A percentile compares a stretch with the other conserved stretches of the same genome.
Conservation (phyloP, 2,329 filamentous ascomycete genomes). For the Cladosporium sp. region DNA sequence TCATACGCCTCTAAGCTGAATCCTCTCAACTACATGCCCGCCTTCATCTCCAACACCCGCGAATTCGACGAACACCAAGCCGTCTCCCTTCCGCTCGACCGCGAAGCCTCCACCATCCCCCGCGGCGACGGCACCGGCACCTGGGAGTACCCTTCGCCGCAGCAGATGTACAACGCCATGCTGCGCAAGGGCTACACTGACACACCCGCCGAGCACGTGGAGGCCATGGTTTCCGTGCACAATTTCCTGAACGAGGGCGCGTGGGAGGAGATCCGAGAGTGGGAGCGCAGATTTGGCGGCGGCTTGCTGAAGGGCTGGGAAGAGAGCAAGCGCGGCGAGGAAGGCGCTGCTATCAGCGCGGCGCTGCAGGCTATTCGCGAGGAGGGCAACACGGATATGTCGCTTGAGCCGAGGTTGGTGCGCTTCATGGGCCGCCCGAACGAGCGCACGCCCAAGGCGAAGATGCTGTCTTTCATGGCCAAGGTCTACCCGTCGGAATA, state of each 20-base stretch:
- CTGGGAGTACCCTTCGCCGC: conserved; percentile 97
- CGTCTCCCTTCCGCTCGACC: conserved; percentile 71
- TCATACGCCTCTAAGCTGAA: conserved; percentile 68
- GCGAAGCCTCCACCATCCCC: conserved; percentile 89
- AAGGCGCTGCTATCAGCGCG: conserved; percentile 31
- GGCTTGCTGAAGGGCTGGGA: conserved; percentile 60
- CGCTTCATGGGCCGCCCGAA: conserved; percentile 87
- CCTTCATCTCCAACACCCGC: conserved; percentile 75
- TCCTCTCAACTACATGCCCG: conserved; percentile 94
- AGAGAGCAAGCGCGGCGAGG: conserved; percentile 35
- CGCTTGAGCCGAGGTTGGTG: conserved; percentile 67
- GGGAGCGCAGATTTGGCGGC: conserved; percentile 81
- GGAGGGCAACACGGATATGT: conserved; percentile 25
- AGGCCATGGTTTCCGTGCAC: conserved; percentile 96
- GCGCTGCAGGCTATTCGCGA: conserved; percentile 29
- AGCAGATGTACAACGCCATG: conserved; percentile 99
- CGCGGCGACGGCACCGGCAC: conserved; percentile 72
- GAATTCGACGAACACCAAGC: conserved; percentile 66
- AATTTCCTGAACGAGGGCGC: conserved; percentile 98
- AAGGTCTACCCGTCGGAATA: conserved; percentile 78
- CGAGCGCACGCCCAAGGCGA: conserved; percentile 88
- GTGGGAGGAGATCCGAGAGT: conserved; percentile 91
- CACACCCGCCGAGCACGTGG: conserved; percentile 88
- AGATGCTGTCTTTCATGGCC: conserved; percentile 77
- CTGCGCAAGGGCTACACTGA: conserved; percentile 94